Conservation (phyloP, 768 basidiomycete genomes). For the Tricholomella constricta region DNA sequence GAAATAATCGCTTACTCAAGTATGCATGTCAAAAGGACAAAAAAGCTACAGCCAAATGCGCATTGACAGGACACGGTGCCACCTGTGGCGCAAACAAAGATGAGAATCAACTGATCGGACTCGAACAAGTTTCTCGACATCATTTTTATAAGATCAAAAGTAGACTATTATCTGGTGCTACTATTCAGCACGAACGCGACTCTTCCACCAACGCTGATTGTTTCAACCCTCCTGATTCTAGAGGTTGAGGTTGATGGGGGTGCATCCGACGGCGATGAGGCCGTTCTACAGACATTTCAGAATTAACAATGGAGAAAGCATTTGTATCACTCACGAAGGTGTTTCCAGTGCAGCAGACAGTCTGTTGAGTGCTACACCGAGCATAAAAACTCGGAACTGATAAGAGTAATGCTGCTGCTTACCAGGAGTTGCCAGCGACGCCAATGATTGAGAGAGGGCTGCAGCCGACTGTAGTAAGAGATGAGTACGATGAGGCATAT, state of each 20-base stretch:
- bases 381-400: neutral
- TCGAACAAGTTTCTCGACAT: too few species aligned
- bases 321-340: slow-evolving; percentile 14
- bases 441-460: slow-evolving; percentile 11
- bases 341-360: slow-evolving; percentile 22
- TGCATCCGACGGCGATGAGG: slow-evolving; percentile 9
- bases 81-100: too few species aligned
- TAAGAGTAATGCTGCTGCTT: neutral
- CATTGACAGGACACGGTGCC: too few species aligned
- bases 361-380: slow-evolving; percentile 9
- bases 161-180: neutral
- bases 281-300: slow-evolving; percentile 5
- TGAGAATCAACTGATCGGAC: too few species aligned
- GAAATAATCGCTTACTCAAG: too few species aligned
- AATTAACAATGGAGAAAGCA: neutral
- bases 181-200: neutral
- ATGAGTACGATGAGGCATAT: neutral
- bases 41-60: too few species aligned
- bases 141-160: too few species aligned
- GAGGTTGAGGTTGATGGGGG: slow-evolving; percentile 3
- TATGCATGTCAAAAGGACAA: too few species aligned
- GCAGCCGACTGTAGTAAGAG: slow-evolving; percentile 9
- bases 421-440: slow-evolving; percentile 16
- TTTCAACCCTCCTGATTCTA: neutral
- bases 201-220: neutral